Conservation (phyloP, 2,329 filamentous ascomycete species). For the Microcyclosporella mali region DNA sequence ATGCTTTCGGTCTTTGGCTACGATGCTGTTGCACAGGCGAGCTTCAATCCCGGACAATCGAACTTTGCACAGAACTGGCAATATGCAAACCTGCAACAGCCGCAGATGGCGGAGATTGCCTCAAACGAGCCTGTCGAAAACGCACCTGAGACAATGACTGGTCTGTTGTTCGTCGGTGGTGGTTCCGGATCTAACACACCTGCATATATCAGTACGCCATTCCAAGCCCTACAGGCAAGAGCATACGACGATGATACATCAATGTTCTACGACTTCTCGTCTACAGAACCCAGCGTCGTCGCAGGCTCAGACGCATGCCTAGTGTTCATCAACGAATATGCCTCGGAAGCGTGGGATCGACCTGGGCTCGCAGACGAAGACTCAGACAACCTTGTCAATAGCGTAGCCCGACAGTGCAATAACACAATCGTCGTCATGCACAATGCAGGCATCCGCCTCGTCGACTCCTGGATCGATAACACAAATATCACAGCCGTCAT, state of each 20-base stretch:
- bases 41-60: conserved; percentile 19
- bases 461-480: conserved; percentile 58
- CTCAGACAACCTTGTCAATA: conserved; percentile 51
- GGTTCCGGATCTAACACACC: conserved; percentile 32
- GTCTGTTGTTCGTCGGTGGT: conserved; percentile 32
- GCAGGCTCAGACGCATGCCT: conserved; percentile 38
- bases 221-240: conserved; percentile 30
- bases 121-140: conserved; percentile 26
- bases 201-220: conserved; percentile 32
- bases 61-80: conserved; percentile 25
- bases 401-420: conserved; percentile 53
- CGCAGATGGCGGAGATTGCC: conserved; percentile 26
- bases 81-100: conserved; percentile 15
- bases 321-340: conserved; percentile 55
- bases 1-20: conserved; percentile 58
- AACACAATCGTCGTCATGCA: conserved; percentile 62
- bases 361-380: conserved; percentile 31
- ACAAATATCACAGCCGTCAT: conserved; percentile 59
- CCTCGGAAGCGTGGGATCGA: conserved; percentile 36
- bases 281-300: conserved; percentile 45
- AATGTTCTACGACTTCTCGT: conserved; percentile 55
- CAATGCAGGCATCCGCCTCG: conserved; percentile 55
- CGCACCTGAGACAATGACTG: conserved; percentile 25
- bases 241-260: conserved; percentile 49
- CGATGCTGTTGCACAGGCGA: conserved; percentile 40